Base-by-base conservation (phyloP, 306 rosid genomes). In the Pueraria montana region DNA sequence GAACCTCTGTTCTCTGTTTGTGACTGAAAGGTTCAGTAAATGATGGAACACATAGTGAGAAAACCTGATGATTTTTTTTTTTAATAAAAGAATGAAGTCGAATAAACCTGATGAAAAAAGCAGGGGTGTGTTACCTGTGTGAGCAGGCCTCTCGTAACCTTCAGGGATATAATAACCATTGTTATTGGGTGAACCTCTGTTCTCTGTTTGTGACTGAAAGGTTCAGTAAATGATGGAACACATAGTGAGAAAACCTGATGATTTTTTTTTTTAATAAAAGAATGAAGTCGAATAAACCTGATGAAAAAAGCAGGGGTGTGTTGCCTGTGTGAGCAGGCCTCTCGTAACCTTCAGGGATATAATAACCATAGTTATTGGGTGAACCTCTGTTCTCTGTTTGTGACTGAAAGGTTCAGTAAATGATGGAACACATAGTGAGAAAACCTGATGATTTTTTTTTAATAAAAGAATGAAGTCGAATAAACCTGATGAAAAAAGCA, bases 161-260 rank as follows among this genome's bases (percentile, higher is more conserved):
- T 90, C 94, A 91, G 92, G 91, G 74, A 90, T 55, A 92, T 82
- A 38, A 65, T 4, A 17, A 8, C 18, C 92, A 86, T 74, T 88
- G 89, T 91, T 90, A 0, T 91, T 91, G 95, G 97, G 93, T 93
- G 97, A 93, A 90, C 91, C 94, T 90, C 81, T 84, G 86, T 72
- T 70, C 13, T 38, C 24, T 59, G 13, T 63, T 18, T 53, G 75
- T 92, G 88, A 50, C 85, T 78, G 46, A 68, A 38, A 88, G 93
- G 95, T 93, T 95, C 95, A 89, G 95, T 93, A 80, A 95, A 95
- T 68, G 88, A 83, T 83, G 94, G 74, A 1, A 93, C 90, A 91
- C 73, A 17, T 17, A 1, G 9, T 6, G 23, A 16, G n/a, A n/a
- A n/a, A 4, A 36, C 4, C 40, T 36, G 40, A 5, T 36, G 32